Base-by-base conservation (phyloP, 495 filamentous ascomycete genomes). In the Parathielavia hyrcaniae region DNA sequence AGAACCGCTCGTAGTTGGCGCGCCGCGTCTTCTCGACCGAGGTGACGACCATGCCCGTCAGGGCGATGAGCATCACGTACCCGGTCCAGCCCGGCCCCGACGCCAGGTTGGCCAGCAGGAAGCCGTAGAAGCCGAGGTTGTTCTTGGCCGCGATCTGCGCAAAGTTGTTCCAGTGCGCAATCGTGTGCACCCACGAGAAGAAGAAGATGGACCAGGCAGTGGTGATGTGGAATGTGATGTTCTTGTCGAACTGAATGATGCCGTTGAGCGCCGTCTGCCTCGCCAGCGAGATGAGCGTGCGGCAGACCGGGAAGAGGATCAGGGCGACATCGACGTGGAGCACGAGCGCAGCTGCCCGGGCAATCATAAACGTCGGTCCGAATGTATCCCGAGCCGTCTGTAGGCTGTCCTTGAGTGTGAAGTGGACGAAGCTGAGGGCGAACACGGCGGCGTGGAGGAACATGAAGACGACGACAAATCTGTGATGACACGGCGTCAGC, bases 141-240 rank as follows among this genome's bases (percentile, higher is more conserved):
- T 89, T 82, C 71, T 84, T 83, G 34, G 80, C 81, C 23, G 87
- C 80, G 56, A 90, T 75, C 69, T 86, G 84, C 19, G 85, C 87
- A 61, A 89, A 82, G 72, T 90, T 89, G 75, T 87, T 85, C 83
- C 85, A 89, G 70, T 90, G 88, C 50, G 86, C 84, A 60, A 88
- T 82, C 17, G 86, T 89, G 69, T 91, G 88, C 1, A 90, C 80
- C 82, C 83, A 88, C 19, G 86, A 87, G 69, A 87, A 91, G 73
- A 89, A 86, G 55, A 89, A 78, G 67, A 91, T 88, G 20, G 86
- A 87, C 85, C 87, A 90, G 5, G 84, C 87, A 34, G 85, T 84
- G 51, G 86, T 81, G 71, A 87, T 88, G 71, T 90, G 87, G 74
- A 90, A 89, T 38, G 85, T 86, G 63, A 89, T 89, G 69, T 88